These are phyloP conservation scores for Pseudogymnoascus sp. DNA, from an alignment of 2,329 filamentous ascomycete species.

Conservation along the genomic window DNA sequence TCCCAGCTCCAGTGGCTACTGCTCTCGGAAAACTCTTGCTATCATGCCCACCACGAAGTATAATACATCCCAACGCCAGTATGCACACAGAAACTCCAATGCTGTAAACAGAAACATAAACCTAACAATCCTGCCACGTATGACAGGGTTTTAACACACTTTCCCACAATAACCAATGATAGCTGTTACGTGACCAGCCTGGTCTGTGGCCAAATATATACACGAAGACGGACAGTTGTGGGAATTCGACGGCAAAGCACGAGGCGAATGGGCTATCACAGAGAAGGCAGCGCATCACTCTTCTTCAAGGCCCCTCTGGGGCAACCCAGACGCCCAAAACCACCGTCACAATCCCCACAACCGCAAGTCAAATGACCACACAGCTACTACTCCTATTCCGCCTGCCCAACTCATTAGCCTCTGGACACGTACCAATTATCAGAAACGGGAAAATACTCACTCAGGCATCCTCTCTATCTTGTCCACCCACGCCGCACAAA, in stretches of 20 bases:
- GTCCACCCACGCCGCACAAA: conserved; percentile 70
- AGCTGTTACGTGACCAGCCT: background rate
- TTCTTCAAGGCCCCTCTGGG: background rate
- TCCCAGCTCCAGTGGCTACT: background rate
- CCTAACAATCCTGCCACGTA: background rate
- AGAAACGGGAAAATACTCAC: background rate
- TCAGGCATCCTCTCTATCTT: conserved; percentile 30
- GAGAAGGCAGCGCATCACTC: background rate
- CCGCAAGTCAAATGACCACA: conserved; percentile 4
- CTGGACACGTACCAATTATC: background rate
- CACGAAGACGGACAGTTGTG: background rate
- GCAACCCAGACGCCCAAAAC: conserved; percentile 2
- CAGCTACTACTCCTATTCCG: conserved; percentile 5
- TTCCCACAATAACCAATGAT: background rate
- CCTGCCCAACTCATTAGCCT: background rate
- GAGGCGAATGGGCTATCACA: background rate
- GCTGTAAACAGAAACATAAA: background rate
- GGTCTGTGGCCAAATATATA: background rate
- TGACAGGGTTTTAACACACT: background rate
- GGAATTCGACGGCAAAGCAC: background rate
- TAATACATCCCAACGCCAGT: background rate
- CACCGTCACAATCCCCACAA: conserved; percentile 4
- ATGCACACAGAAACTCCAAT: background rate
- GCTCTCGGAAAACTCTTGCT: background rate
- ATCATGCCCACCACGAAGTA: background rate